Percentiles rank a stretch among this genome's conserved stretches.
Evolutionary conservation across 2,329 filamentous ascomycete species (phyloP).

Genomic region (Diaporthe eres): DNA sequence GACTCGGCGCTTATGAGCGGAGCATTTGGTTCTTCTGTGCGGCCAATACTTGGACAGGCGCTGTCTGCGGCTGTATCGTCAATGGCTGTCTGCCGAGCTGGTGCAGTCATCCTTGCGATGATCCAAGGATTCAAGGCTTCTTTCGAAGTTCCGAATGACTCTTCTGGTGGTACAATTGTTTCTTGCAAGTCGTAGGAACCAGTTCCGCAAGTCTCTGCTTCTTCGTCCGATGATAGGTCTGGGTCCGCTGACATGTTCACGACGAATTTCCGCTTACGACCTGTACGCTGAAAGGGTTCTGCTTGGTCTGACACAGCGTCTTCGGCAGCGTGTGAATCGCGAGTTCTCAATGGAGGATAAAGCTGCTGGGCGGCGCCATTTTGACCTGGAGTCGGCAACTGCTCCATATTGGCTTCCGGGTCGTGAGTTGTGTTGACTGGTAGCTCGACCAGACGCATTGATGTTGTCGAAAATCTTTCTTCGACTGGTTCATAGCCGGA

Average conservation of each 20-base stretch:
- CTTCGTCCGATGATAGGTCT: slow-evolving; percentile 40
- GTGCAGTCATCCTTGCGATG: slow-evolving; percentile 55
- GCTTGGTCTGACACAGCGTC: neutral
- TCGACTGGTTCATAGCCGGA: neutral
- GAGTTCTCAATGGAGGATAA: neutral
- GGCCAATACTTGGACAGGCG: neutral
- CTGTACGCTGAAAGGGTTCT: neutral
- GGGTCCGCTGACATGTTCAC: slow-evolving; percentile 41
- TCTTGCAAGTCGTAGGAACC: slow-evolving; percentile 7
- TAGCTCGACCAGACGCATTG: neutral
- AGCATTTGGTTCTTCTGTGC: neutral
- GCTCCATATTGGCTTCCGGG: neutral
- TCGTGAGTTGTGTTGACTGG: neutral
- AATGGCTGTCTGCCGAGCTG: slow-evolving; percentile 28
- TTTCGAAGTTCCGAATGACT: slow-evolving; percentile 12
- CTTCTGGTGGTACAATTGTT: neutral
- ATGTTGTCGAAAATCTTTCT: neutral
- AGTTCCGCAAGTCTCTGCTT: slow-evolving; percentile 10
- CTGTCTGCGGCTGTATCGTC: neutral
- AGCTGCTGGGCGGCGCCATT: neutral
- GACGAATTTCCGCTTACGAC: slow-evolving; percentile 7
- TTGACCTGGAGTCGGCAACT: neutral
- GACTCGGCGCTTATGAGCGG: neutral
- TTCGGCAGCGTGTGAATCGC: neutral
- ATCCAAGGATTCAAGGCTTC: slow-evolving; percentile 55